Evolutionary conservation across 805 yeast species (phyloP).

Genomic region (Huiozyma sinensis): DNA sequence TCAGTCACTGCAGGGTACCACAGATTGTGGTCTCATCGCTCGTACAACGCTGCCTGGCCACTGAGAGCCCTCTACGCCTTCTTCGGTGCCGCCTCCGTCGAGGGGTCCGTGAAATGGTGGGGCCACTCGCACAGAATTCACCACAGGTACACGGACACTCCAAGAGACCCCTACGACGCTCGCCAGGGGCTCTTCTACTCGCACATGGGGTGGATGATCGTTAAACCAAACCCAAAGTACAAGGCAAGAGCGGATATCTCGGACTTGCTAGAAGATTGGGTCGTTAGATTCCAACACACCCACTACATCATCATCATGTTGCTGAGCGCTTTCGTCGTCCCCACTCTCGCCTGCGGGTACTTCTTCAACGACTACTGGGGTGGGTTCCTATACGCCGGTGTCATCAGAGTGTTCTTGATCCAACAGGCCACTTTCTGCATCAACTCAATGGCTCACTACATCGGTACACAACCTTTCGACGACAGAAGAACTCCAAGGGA

Average conservation of each 20-base stretch:
- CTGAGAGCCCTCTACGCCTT: conserved; percentile 56
- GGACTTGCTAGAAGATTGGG: conserved; percentile 69
- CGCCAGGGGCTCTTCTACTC: conserved; percentile 75
- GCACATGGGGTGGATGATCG: conserved; percentile 80
- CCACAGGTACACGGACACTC: conserved; percentile 77
- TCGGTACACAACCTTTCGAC: conserved; percentile 78
- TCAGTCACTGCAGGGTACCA: conserved; percentile 83
- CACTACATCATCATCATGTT: conserved; percentile 59
- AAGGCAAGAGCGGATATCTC: conserved; percentile 75
- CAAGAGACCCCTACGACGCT: conserved; percentile 79
- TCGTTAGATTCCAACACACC: conserved; percentile 72
- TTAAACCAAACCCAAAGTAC: conserved; percentile 70
- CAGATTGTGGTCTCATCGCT: conserved; percentile 67
- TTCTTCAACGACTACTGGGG: conserved; percentile 54
- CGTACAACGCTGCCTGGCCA: conserved; percentile 54
- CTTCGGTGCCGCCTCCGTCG: conserved; percentile 75
- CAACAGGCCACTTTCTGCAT: conserved; percentile 85
- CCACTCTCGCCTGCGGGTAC: conserved; percentile 46
- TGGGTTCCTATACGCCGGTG: conserved; percentile 69
- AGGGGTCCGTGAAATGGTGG: conserved; percentile 88
- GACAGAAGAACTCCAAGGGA: conserved; percentile 83
- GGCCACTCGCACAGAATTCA: conserved; percentile 76
- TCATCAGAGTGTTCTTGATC: conserved; percentile 54
- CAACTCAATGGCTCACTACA: conserved; percentile 78
- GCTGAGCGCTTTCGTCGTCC: conserved; percentile 49